Evolutionary conservation across 495 filamentous ascomycete species (phyloP).

Genomic region (Penicillium salamii): DNA sequence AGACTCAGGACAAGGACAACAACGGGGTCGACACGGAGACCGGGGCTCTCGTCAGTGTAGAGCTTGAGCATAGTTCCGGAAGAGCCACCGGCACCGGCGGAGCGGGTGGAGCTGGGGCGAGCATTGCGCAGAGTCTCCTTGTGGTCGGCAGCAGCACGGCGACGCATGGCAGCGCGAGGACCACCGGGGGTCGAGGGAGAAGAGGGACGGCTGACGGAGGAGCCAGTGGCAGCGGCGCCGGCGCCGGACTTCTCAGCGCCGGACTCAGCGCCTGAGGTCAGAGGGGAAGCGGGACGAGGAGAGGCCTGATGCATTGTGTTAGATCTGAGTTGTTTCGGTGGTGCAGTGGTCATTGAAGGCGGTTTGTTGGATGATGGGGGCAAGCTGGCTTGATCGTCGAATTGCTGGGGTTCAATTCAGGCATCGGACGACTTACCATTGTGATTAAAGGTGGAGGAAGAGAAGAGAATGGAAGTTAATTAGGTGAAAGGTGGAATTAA

Average conservation of each 20-base stretch:
- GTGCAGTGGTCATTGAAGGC: not conserved
- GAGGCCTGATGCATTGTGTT: slow-evolving; percentile 32
- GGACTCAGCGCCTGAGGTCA: slow-evolving; percentile 50
- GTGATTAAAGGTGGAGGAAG: slow-evolving; percentile 19
- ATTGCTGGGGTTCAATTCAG: slow-evolving; percentile 6
- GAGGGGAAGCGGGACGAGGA: slow-evolving; percentile 46
- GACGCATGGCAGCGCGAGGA: slow-evolving; percentile 88
- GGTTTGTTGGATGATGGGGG: slow-evolving; percentile 2
- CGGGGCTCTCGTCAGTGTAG: slow-evolving; percentile 98
- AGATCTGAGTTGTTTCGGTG: slow-evolving; percentile 8
- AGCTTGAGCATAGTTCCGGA: slow-evolving; percentile 98
- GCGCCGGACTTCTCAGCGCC: slow-evolving; percentile 57
- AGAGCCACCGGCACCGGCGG: slow-evolving; percentile 92
- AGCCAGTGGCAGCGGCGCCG: slow-evolving; percentile 58
- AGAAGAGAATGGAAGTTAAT: slow-evolving; percentile 4
- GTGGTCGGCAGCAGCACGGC: slow-evolving; percentile 91
- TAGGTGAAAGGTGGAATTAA: slow-evolving; percentile 1
- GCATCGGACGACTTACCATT: slow-evolving; percentile 35
- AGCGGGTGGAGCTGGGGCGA: slow-evolving; percentile 82
- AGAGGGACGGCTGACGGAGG: slow-evolving; percentile 68
- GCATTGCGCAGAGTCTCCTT: slow-evolving; percentile 92
- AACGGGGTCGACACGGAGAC: slow-evolving; percentile 94
- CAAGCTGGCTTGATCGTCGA: slow-evolving; percentile 5
- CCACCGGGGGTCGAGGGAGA: slow-evolving; percentile 92
- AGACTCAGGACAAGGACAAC: slow-evolving; percentile 91